Evolutionary conservation across 306 rosid genomes (phyloP).

Genomic region (Cicer chorassanicum): DNA sequence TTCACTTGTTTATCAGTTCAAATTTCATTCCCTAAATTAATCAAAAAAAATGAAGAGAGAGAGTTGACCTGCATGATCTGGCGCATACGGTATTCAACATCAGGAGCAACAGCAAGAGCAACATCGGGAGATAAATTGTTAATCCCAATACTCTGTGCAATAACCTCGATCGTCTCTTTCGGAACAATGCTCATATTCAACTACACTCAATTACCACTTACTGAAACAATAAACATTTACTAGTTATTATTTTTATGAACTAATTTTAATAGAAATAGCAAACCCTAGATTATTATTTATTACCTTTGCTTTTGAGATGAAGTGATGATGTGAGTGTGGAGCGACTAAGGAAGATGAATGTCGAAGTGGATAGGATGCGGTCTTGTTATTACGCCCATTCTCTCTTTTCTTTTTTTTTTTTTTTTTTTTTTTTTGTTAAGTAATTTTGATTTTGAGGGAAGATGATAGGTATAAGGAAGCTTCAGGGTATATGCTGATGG

Average conservation of each 20-base stretch:
- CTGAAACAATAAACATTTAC: background rate
- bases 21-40: background rate
- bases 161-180: constrained; percentile 82
- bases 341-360: background rate
- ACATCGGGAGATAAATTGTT: constrained; percentile 75
- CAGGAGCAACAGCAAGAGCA: constrained; percentile 75
- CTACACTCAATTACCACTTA: background rate
- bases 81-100: constrained; percentile 87
- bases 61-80: constrained; percentile 85
- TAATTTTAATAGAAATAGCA: background rate
- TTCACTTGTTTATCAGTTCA: background rate
- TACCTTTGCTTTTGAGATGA: background rate
- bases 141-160: constrained; percentile 91
- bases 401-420: no score
- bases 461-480: background rate
- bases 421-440: no score
- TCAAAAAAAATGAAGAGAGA: background rate
- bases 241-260: background rate
- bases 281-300: constrained; percentile 29
- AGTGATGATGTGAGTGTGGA: no score
- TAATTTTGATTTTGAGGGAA: no score
- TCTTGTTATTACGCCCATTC: background rate
- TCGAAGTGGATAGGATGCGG: background rate
- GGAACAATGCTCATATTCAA: constrained; percentile 78
- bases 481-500: background rate